Base-by-base conservation (phyloP, 805 yeast genomes). In the Blastobotrys muscicola region DNA sequence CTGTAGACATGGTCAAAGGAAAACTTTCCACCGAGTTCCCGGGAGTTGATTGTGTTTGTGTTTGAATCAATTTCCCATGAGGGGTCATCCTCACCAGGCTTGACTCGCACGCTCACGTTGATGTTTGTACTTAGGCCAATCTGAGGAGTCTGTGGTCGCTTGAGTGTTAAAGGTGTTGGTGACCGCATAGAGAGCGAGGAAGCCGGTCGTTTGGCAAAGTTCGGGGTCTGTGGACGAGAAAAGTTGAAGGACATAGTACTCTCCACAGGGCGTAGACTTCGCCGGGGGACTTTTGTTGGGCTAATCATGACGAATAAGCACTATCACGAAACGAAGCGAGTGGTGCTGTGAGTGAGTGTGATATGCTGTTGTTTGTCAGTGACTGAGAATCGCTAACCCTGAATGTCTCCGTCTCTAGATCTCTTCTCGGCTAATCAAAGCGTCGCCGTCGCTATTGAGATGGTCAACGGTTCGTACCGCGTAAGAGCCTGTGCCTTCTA, bases 1-100 rank as follows among this genome's bases (percentile, higher is more conserved):
- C 74, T 72, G 59, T 82, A 89, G 1, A 90, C 94, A 55, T 82
- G 75, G 60, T 90, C 97, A 57, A 84, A 87, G 23, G 66, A 61
- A 57, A 82, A 87, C 26, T 76, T 74, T 6, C 85, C 82, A 6
- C 26, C 26, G 38, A 78, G 75, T 2, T 76, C 80, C 8, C 54
- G 57, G 43, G 72, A 69, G n/a, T 61, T 53, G 13, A 80, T 75
- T 7, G 69, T 53, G 43, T 65, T 68, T 2, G 55, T 36, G 11
- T 29, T 10, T 6, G 69, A 59, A 45, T 70, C 72, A 38, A 74
- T 69, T 45, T 52, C 61, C 80, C 75, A 82, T 10, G 44, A 15
- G 65, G 35, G 40, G 30, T 42, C 50, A 3, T 29, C 20, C 39
- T 37, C 39, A 6, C 47, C 58, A 0, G 95, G 95, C 50, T 81